Evolutionary conservation across 2,329 filamentous ascomycete genomes (phyloP), one percentile per base, ranked within the genome.

Genomic region (Beauveria medogensis): DNA sequence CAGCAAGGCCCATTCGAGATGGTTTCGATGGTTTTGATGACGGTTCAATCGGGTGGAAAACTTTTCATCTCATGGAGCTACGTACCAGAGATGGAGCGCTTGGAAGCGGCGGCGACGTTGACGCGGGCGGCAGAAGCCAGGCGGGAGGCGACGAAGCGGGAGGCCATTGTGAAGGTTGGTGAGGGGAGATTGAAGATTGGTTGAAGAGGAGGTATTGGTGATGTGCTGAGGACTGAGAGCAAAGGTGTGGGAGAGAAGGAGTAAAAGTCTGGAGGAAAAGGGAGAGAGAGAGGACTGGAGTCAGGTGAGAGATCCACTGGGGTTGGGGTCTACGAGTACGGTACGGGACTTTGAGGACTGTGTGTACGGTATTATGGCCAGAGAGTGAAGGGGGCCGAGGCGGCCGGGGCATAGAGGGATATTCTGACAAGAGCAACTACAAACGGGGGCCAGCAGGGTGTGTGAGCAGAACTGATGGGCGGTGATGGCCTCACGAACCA

Each of bases 51-150:
- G 18, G 34, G 6, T 55, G 24, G 58, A 71, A 73, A 69, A 64
- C 26, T 66, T 73, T 73, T 72, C 66, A 62, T 51, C 10, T 34
- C 24, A 5, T 37, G 28, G 40, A 52, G 46, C 43, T 63, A 80
- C 84, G 81, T 85, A 90, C 87, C 85, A 74, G 85, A 82, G 80
- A 89, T 85, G 79, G 87, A 87, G 78, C 89, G 89, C 83, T 88
- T 89, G 80, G 87, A 83, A 77, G 78, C 81, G 75, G 81, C 79
- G 78, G 88, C 88, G 78, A 86, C 87, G 86, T 89, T 90, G 80
- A 82, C 79, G 76, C 86, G 85, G 85, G 88, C 88, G 80, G 88
- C 84, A 75, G 85, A 82, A 78, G 88, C 87, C 82, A 91, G 83
- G 78, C 89, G 86, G 74, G 87, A 87, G 76, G 88, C 85, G 80